A percentile compares a stretch with the other conserved stretches of the same genome.
phyloP scores from a whole-genome alignment of 2,329 filamentous ascomycete species.

The Fusarium coicis region DNA sequence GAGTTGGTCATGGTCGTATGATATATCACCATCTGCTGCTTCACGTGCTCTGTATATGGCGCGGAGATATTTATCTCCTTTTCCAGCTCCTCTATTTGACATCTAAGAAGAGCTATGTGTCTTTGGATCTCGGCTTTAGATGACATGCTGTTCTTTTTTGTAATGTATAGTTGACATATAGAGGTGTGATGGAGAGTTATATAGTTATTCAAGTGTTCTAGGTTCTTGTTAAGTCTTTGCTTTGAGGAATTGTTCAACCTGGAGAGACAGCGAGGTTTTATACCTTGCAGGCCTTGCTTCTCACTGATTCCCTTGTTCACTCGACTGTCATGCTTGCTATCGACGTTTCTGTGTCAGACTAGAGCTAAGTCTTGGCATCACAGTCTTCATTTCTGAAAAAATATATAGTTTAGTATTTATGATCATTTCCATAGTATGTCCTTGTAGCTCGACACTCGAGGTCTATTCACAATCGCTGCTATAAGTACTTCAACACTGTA shows the following conservation, averaged over 20 bases:
- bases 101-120: too few species aligned
- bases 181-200: neutral
- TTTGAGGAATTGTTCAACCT: neutral
- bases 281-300: fast-evolving
- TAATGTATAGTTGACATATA: too few species aligned
- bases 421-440: neutral
- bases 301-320: neutral
- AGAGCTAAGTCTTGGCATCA: neutral
- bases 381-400: neutral
- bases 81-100: too few species aligned
- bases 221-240: neutral
- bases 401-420: neutral
- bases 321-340: neutral
- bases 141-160: too few species aligned
- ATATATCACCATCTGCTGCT: too few species aligned
- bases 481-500: too few species aligned
- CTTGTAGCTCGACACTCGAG: neutral
- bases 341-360: neutral
- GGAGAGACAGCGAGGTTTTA: neutral
- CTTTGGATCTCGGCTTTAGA: too few species aligned
- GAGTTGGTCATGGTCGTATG: too few species aligned
- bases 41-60: too few species aligned
- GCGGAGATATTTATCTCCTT: too few species aligned
- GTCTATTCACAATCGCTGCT: fast-evolving
- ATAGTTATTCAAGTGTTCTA: neutral